Conservation (phyloP, 2,329 filamentous ascomycete species). For the Colletotrichum tropicicola region DNA sequence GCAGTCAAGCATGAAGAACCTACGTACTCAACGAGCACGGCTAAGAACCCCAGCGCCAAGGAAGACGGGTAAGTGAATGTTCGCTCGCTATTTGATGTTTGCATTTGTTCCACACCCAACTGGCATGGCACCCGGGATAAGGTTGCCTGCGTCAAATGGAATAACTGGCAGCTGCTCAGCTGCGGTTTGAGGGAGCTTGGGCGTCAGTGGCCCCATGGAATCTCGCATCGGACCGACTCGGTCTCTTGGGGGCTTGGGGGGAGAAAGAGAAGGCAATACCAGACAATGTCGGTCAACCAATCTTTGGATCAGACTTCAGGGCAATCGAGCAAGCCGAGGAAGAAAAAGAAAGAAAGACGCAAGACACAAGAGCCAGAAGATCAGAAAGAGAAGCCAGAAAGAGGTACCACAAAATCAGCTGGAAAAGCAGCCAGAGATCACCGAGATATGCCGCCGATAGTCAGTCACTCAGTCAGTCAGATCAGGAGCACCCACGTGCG, state of each 20-base stretch:
- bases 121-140: not conserved
- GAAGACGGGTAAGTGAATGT: slow-evolving; percentile 82
- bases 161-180: slow-evolving; percentile 20
- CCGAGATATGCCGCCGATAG: slow-evolving; percentile 32
- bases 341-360: slow-evolving; percentile 2
- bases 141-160: not conserved
- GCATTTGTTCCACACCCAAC: slow-evolving; percentile 3
- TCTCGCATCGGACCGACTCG: slow-evolving; percentile 13
- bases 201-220: slow-evolving; percentile 13
- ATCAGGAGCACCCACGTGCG: slow-evolving; percentile 35
- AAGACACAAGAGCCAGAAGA: slow-evolving; percentile 1
- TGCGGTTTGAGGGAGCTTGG: slow-evolving; percentile 14
- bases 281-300: not conserved
- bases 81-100: slow-evolving; percentile 30
- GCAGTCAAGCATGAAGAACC: slow-evolving; percentile 40
- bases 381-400: slow-evolving; percentile 30
- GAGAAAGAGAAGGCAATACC: slow-evolving; percentile 19
- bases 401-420: slow-evolving; percentile 26
- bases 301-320: slow-evolving; percentile 24
- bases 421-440: slow-evolving; percentile 30
- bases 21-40: slow-evolving; percentile 38
- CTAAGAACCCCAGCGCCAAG: slow-evolving; percentile 75
- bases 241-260: slow-evolving; percentile 23
- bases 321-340: slow-evolving; percentile 25
- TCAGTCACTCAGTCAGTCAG: slow-evolving; percentile 30